These are phyloP conservation scores for Plasmodium vivax DNA, from an alignment of 169 alveolate species.

Conservation along the genomic window DNA sequence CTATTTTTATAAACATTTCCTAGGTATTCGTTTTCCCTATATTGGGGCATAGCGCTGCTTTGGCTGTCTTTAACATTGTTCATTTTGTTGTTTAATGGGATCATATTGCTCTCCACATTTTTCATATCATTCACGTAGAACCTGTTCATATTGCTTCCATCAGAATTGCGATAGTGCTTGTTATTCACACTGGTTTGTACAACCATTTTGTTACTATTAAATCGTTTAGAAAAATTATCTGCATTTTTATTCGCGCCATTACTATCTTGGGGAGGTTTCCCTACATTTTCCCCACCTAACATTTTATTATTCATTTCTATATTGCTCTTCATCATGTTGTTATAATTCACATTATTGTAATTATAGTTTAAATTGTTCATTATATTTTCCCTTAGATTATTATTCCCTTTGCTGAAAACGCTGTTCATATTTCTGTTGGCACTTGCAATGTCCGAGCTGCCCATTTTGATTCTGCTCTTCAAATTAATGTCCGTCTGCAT, in stretches of 20 bases:
- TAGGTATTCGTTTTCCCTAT: conserved; percentile 56
- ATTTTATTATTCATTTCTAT: conserved; percentile 35
- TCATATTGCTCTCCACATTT: conserved; percentile 40
- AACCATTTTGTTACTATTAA: conserved; percentile 24
- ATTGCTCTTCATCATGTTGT: conserved; percentile 22
- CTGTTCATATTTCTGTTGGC: conserved; percentile 11
- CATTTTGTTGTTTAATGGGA: conserved; percentile 22
- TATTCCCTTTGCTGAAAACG: conserved; percentile 7
- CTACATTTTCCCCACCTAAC: neutral
- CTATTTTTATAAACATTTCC: conserved; percentile 31
- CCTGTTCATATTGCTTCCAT: conserved; percentile 8
- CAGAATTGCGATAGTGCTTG: conserved; percentile 12
- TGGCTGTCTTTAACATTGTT: conserved; percentile 29
- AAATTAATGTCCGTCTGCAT: conserved; percentile 6
- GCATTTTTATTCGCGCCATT: neutral
- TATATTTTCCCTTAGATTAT: conserved; percentile 18
- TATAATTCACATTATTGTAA: conserved; percentile 54
- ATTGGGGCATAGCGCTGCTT: conserved; percentile 3
- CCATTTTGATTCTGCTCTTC: neutral
- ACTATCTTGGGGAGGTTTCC: conserved; percentile 5
- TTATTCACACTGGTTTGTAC: conserved; percentile 38
- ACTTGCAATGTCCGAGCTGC: conserved; percentile 3
- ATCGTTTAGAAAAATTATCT: neutral
- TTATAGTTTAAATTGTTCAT: conserved; percentile 53
- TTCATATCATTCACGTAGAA: conserved; percentile 41